Conservation (phyloP, 768 basidiomycete species). For the Postia placenta region DNA sequence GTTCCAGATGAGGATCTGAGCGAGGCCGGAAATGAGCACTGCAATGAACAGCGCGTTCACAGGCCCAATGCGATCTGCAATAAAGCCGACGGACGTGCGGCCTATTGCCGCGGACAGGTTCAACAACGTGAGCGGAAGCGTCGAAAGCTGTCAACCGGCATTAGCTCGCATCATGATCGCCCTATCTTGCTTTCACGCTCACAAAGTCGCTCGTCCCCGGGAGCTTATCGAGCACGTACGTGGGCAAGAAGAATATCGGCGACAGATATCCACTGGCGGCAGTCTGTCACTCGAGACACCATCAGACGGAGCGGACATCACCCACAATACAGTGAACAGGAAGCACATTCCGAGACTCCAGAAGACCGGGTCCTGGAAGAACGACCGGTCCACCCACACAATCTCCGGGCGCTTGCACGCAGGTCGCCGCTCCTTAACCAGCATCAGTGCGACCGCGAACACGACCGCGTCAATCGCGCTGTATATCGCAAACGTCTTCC, state of each 20-base stretch:
- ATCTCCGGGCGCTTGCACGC: constrained; percentile 9
- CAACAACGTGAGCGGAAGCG: constrained; percentile 13
- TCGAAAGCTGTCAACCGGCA: constrained; percentile 6
- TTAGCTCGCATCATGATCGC: no score
- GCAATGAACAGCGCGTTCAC: constrained; percentile 16
- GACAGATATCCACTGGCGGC: constrained; percentile 13
- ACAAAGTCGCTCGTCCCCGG: constrained; percentile 9
- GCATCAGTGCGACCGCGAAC: constrained; percentile 11
- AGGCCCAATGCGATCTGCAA: constrained; percentile 15
- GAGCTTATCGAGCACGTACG: constrained; percentile 9
- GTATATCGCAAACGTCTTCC: constrained; percentile 17
- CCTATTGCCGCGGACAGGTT: constrained; percentile 17
- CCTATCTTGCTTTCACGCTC: neutral
- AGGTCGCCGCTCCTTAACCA: constrained; percentile 15
- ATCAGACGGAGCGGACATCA: neutral
- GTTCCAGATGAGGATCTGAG: constrained; percentile 17
- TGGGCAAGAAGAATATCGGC: constrained; percentile 17
- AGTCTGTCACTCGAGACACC: neutral
- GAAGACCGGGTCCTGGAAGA: constrained; percentile 17
- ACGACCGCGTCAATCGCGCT: constrained; percentile 14
- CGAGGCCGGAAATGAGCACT: constrained; percentile 15
- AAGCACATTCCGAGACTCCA: constrained; percentile 18
- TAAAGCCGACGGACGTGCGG: constrained; percentile 15
- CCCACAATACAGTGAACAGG: constrained; percentile 17
- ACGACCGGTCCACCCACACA: constrained; percentile 16